These are phyloP conservation scores for Botrytis squamosa DNA, from an alignment of 2,329 filamentous ascomycete genomes.

Conservation along the genomic window DNA sequence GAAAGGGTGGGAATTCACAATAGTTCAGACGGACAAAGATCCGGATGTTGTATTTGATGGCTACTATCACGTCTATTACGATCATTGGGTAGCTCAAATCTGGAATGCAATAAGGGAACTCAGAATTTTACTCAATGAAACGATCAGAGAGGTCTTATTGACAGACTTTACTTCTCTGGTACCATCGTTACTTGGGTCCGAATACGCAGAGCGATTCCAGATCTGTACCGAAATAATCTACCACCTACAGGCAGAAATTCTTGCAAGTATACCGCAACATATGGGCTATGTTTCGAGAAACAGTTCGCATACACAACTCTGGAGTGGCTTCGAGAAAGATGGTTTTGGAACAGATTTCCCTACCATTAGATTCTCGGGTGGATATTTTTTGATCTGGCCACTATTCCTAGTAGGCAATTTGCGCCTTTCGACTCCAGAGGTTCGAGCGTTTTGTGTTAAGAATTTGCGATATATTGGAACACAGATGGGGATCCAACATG, in stretches of 20 bases:
- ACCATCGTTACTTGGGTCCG: constrained; percentile 24
- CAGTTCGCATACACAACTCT: not conserved
- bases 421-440: constrained; percentile 23
- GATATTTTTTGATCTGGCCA: constrained; percentile 36
- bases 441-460: constrained; percentile 28
- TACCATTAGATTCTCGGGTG: constrained; percentile 25
- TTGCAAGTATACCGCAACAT: constrained; percentile 35
- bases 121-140: constrained; percentile 33
- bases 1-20: constrained; percentile 30
- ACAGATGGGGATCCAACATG: constrained; percentile 33
- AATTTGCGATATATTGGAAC: constrained; percentile 31
- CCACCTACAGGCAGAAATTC: constrained; percentile 30
- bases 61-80: constrained; percentile 34
- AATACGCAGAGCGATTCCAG: constrained; percentile 21
- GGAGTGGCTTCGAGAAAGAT: not conserved
- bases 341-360: not conserved
- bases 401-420: constrained; percentile 33
- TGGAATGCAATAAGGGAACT: constrained; percentile 35
- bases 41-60: constrained; percentile 35
- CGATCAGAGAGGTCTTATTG: constrained; percentile 29
- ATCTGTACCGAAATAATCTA: constrained; percentile 25
- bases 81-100: constrained; percentile 34
- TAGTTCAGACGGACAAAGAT: constrained; percentile 30
- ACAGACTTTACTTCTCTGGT: constrained; percentile 10
- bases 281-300: constrained; percentile 8